Conservation (phyloP, 768 basidiomycete species). For the Agrocybe praecox region DNA sequence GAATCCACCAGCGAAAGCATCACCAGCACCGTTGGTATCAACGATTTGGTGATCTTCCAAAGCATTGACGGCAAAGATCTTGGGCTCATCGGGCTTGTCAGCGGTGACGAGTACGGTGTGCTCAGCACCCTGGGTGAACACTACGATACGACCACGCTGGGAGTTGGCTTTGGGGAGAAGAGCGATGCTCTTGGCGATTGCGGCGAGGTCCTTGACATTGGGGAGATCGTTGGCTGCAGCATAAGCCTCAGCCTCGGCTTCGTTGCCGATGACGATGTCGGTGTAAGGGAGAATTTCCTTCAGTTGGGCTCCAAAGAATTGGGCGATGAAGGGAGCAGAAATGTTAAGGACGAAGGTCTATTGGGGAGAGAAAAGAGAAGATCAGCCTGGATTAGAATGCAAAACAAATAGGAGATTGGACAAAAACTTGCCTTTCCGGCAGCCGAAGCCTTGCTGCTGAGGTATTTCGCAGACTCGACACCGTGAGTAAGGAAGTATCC, state of each 20-base stretch:
- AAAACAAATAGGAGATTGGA: background rate
- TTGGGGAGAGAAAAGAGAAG: background rate
- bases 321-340: constrained; percentile 95
- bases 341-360: constrained; percentile 92
- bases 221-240: constrained; percentile 72
- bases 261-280: constrained; percentile 96
- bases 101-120: constrained; percentile 78
- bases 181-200: constrained; percentile 80
- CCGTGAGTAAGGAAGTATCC: constrained; percentile 99
- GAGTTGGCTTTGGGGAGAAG: constrained; percentile 72
- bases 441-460: constrained; percentile 77
- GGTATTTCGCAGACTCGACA: constrained; percentile 62
- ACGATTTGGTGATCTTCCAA: constrained; percentile 71
- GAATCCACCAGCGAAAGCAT: constrained; percentile 97
- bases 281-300: constrained; percentile 80
- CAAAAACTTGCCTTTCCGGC: constrained; percentile 64
- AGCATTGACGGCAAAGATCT: constrained; percentile 58
- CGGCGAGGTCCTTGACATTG: constrained; percentile 62
- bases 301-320: constrained; percentile 87
- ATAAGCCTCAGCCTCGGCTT: constrained; percentile 90
- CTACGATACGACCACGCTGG: constrained; percentile 74
- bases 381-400: background rate
- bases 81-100: constrained; percentile 52
- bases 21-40: constrained; percentile 98
- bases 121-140: constrained; percentile 89